Evolutionary conservation across 2,329 filamentous ascomycete species (phyloP), one percentile per base, ranked within the genome.

Genomic region (Penicillium sp.): DNA sequence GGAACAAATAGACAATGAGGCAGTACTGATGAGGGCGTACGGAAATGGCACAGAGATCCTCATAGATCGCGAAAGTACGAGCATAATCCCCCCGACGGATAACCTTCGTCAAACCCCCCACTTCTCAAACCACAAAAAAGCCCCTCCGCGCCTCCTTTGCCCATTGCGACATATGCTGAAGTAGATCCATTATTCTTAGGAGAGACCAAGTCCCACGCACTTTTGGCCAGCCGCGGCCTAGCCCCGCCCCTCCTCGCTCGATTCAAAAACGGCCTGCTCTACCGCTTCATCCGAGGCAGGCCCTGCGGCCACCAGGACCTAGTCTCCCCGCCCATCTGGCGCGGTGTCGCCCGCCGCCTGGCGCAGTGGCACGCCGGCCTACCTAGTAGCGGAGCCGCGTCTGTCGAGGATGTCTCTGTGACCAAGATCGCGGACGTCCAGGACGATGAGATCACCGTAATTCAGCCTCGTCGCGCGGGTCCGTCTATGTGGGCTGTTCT

Each of bases 211-310:
- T 85, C 85, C 72, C 94, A 99, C 77, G 92, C 92, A 72, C 83
- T 97, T 56, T 87, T 97, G 61, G 91, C 92, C 78, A 85, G 85
- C 65, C 82, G 92, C 68, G 86, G 87, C 67, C 87, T 99, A 53
- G 94, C 94, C 21, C 94, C 94, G 38, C 82, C 89, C 60, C 82
- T 99, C 51, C 84, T 97, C 58, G 94, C 92, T 53, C 89, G 92
- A 64, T 99, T 99, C 81, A 83, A 92, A 68, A 99, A 99, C 72
- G 94, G 94, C 65, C 90, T 99, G 78, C 84, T 99, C 70, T 99
- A 99, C 80, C 87, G 89, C 66, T 99, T 89, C 78, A 89, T 97
- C 64, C 85, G 85, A 60, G 94, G 94, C 51, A 85, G 83, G 62
- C 89, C 90, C 53, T 92, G 92, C 67, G 84, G 87, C 51, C 89